Conservation (phyloP, 345 rosid species). For the Camelina sativa region DNA sequence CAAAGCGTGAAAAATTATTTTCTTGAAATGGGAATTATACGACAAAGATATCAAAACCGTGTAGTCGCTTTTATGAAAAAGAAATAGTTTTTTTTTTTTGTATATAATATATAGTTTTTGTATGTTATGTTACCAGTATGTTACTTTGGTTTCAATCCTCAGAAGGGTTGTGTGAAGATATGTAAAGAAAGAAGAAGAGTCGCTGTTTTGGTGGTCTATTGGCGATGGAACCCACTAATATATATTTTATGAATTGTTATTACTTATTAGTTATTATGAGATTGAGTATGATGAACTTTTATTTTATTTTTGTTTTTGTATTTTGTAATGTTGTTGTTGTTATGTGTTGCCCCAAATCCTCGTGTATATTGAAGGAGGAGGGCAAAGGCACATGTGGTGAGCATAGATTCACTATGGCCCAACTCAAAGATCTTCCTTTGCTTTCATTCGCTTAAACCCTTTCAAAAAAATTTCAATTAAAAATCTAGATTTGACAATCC, state of each 20-base stretch:
- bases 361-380: conserved; percentile 37
- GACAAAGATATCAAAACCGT: conserved; percentile 31
- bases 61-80: conserved; percentile 40
- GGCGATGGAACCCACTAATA: conserved; percentile 34
- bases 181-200: conserved; percentile 44
- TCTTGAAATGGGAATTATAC: conserved; percentile 22
- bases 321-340: conserved; percentile 20
- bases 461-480: conserved; percentile 2
- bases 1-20: conserved; percentile 25
- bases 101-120: not conserved
- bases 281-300: not conserved
- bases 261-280: not conserved
- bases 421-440: conserved; percentile 37
- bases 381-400: conserved; percentile 49
- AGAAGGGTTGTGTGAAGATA: conserved; percentile 27
- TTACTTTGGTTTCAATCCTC: conserved; percentile 30
- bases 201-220: conserved; percentile 44
- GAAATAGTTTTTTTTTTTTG: not conserved
- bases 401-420: conserved; percentile 53
- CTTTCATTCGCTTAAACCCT: conserved; percentile 34
- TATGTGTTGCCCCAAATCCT: conserved; percentile 33
- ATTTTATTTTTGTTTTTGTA: not conserved
- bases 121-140: not conserved
- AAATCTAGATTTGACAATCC: conserved; percentile 38
- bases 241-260: conserved; percentile 13